Evolutionary conservation across 2,329 filamentous ascomycete species (phyloP).

Genomic region (Venturia carpophila): DNA sequence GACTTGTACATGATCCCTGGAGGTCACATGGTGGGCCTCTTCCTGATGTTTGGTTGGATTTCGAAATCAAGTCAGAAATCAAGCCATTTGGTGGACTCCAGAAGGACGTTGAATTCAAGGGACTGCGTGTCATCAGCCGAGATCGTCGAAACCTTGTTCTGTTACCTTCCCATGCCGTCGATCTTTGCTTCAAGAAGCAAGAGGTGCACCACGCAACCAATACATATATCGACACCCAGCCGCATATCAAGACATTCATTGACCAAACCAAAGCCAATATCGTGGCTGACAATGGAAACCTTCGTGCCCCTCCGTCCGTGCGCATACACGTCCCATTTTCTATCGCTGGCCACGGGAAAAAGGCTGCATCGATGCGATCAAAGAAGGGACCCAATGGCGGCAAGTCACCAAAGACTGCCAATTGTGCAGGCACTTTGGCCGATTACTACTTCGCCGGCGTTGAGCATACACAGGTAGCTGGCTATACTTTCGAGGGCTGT

Average conservation of each 20-base stretch:
- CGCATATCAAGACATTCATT: background rate
- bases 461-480: conserved; percentile 12
- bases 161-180: conserved; percentile 3
- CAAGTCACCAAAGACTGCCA: background rate
- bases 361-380: background rate
- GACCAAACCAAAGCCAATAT: conserved; percentile 10
- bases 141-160: background rate
- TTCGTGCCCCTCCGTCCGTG: conserved; percentile 5
- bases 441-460: conserved; percentile 15
- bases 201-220: background rate
- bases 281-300: background rate
- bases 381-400: background rate
- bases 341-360: background rate
- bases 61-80: background rate
- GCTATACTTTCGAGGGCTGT: conserved; percentile 10
- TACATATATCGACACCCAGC: background rate
- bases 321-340: background rate
- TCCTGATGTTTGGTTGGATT: conserved; percentile 7
- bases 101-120: background rate
- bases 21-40: background rate
- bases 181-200: conserved; percentile 4
- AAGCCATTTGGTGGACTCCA: background rate
- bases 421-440: background rate
- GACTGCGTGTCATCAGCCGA: background rate
- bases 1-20: conserved; percentile 13